Base-by-base conservation (phyloP, 768 basidiomycete genomes). In the Phaeotremella fagi region DNA sequence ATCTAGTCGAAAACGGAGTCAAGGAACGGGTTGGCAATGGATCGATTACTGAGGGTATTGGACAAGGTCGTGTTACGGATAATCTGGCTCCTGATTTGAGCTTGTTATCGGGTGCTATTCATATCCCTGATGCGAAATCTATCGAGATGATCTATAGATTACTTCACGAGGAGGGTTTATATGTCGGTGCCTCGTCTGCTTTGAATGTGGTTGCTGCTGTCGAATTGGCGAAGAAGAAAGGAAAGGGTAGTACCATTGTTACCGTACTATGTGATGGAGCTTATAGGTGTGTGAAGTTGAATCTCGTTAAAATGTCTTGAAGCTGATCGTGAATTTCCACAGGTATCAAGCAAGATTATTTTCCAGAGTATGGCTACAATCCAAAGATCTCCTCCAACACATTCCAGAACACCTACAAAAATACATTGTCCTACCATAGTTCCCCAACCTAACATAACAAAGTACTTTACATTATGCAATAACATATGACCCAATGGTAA, bases 221-320 rank as follows among this genome's bases (percentile, higher is more conserved):
- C 12, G 86, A 98, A 70, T 80, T 98, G 20, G 92, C 90, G 1
- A 79, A 82, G 60, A 85, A 83, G 64, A 79, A 97, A 1, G 92
- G 89, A 16, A 85, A 83, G 78, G 92, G 92, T 82, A 68, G 57
- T 38, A 88, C 80, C 15, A 79, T 98, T 25, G 90, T 84, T 1
- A 99, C 95, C 3, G 80, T 97, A 48, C 76, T 99, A 33, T 89
- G 87, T 73, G 95, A 99, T 70, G 95, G 94, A 5, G 95, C 95
- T 41, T 94, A 98, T 69, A 82, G 95, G 69, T 95, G 37, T 54
- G 76, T 65, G 14, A n/a, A 22, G 5, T 31, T n/a, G 23, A 26
- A 35, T 42, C 9, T n/a, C 31, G 18, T 22, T 25, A 38, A 18
- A 15, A 18, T 14, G 1, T 22, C 6, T 16, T 5, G 3, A 15